Percentiles rank a stretch among this genome's conserved stretches.
phyloP scores from a whole-genome alignment of 148 eudicot species.

The Cornus controversa region DNA sequence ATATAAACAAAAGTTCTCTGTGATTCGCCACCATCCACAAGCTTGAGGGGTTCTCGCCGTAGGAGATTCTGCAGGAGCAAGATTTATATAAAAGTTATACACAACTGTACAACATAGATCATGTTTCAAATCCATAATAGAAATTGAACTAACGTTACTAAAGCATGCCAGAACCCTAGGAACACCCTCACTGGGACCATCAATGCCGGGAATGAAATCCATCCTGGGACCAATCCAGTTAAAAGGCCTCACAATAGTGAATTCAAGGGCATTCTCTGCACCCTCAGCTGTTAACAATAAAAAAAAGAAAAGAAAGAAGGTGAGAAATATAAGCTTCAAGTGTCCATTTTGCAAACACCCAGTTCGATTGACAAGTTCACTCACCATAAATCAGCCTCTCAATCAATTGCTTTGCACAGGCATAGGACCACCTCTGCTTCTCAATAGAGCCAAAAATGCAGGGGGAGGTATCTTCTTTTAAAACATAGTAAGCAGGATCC shows the following conservation, averaged over 20 bases:
- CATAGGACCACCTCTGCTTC: conserved; percentile 99
- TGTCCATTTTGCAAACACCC: background rate
- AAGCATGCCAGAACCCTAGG: conserved; percentile 98
- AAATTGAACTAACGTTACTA: conserved; percentile 65
- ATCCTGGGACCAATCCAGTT: conserved; percentile 99
- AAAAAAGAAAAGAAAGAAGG: background rate
- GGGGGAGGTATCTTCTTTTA: conserved; percentile 85
- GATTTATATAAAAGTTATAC: background rate
- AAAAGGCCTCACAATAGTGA: conserved; percentile 94
- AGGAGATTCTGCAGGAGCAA: conserved; percentile 64
- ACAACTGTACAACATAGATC: background rate
- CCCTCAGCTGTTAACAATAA: conserved; percentile 72
- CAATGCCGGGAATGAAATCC: conserved; percentile 99
- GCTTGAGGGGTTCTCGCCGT: conserved; percentile 90
- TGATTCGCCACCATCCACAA: conserved; percentile 97
- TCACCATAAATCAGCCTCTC: conserved; percentile 93
- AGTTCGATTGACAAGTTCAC: background rate
- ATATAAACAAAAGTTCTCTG: conserved; percentile 95
- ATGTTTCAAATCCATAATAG: background rate
- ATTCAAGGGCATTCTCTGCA: conserved; percentile 94
- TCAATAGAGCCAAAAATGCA: conserved; percentile 98
- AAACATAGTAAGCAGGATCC: conserved; percentile 88
- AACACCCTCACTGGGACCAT: conserved; percentile 98
- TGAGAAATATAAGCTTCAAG: conserved; percentile 1
- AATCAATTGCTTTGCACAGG: conserved; percentile 96